Percentiles rank a stretch among this genome's conserved stretches.
Evolutionary conservation across 176 grass and related monocot genomes (phyloP).

Genomic region (Raddia guianensis): DNA sequence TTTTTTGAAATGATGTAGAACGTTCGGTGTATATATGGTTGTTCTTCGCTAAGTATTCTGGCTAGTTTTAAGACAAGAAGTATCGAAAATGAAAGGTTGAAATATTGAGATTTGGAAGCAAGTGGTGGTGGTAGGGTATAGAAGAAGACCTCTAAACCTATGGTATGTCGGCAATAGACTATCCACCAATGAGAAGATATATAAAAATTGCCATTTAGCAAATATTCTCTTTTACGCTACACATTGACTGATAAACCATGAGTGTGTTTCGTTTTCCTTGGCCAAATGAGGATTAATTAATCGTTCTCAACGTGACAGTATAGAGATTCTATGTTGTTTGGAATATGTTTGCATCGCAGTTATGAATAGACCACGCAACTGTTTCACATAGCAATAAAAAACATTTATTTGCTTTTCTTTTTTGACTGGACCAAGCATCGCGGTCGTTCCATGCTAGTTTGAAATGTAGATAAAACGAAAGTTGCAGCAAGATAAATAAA

Average conservation of each 20-base stretch:
- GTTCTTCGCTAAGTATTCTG: background rate
- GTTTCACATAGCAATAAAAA: background rate
- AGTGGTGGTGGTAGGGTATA: background rate
- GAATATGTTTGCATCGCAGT: background rate
- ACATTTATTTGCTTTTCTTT: background rate
- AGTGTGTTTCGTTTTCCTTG: background rate
- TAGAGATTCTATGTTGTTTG: background rate
- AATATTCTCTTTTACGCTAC: background rate
- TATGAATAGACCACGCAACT: background rate
- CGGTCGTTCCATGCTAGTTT: no score
- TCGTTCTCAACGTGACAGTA: background rate
- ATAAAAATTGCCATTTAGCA: background rate
- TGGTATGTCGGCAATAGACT: constrained; percentile 15
- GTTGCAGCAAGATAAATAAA: no score
- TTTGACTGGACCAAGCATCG: no score
- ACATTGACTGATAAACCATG: constrained; percentile 1
- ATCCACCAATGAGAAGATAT: background rate
- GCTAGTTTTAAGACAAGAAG: background rate
- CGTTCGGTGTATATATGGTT: background rate
- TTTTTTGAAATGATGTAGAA: no score
- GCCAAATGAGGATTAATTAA: constrained; percentile 5
- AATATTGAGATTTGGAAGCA: background rate
- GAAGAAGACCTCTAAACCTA: background rate
- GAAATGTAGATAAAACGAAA: no score
- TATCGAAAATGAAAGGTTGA: background rate